phyloP scores from a whole-genome alignment of 176 grass and related monocot genomes.

The Raddia distichophylla region DNA sequence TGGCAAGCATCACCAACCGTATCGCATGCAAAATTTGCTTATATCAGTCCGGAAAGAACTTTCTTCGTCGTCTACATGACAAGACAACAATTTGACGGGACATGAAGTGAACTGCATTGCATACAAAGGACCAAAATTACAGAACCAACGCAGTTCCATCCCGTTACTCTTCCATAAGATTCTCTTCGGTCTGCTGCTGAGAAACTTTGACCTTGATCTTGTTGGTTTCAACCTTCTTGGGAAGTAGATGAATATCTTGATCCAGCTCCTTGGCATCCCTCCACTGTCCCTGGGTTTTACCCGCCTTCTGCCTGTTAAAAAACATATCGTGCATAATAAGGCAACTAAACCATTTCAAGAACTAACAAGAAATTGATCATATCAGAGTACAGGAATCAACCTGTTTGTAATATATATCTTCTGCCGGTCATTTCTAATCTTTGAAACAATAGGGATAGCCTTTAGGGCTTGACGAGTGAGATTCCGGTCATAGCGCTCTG shows the following conservation, averaged over 20 bases:
- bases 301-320: constrained; percentile 54
- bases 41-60: not conserved
- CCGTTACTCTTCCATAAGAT: constrained; percentile 70
- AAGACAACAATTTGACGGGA: not conserved
- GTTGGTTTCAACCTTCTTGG: constrained; percentile 48
- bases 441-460: constrained; percentile 70
- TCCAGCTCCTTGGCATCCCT: constrained; percentile 65
- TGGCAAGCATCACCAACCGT: not conserved
- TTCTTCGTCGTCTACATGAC: not conserved
- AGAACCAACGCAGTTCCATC: not conserved
- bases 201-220: constrained; percentile 67
- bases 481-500: constrained; percentile 82
- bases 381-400: constrained; percentile 32
- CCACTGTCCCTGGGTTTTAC: constrained; percentile 44
- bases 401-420: constrained; percentile 60
- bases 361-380: not conserved
- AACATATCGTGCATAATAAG: not conserved
- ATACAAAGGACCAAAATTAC: not conserved
- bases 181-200: constrained; percentile 47
- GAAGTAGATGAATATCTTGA: constrained; percentile 60
- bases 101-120: not conserved
- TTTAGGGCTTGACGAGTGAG: constrained; percentile 61
- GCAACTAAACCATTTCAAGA: not conserved
- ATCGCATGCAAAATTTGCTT: constrained; percentile 16
- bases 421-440: constrained; percentile 67